Percentiles rank a stretch among this genome's conserved stretches.
Evolutionary conservation across 257 asterid species (phyloP).

Genomic region (Paulownia fortunei): DNA sequence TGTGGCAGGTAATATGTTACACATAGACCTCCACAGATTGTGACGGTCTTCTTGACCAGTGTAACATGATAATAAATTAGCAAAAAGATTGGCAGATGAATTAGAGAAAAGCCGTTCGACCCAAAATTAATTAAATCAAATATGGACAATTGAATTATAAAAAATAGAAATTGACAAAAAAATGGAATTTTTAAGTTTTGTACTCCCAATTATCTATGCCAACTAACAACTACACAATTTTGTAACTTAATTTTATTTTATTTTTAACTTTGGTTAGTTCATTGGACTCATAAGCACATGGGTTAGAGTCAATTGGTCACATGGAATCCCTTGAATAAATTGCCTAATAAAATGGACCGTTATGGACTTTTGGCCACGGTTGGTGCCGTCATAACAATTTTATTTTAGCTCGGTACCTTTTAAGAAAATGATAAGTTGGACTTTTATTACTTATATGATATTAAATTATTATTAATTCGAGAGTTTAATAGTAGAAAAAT

Average conservation of each 20-base stretch:
- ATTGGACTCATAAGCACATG: constrained; percentile 16
- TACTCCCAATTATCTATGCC: neutral
- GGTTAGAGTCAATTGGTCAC: constrained; percentile 29
- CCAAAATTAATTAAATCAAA: no score
- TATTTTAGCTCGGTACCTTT: neutral
- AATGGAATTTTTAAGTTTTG: neutral
- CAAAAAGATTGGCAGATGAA: no score
- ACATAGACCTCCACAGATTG: neutral
- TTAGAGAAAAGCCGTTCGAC: no score
- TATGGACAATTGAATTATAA: no score
- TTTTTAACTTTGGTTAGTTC: neutral
- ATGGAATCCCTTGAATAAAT: neutral
- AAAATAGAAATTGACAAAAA: neutral
- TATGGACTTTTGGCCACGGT: neutral
- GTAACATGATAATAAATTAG: neutral
- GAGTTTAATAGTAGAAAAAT: no score
- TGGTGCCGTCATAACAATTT: neutral
- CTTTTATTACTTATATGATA: neutral
- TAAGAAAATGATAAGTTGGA: neutral
- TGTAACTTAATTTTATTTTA: neutral
- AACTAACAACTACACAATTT: neutral
- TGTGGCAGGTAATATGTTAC: neutral
- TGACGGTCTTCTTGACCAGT: neutral
- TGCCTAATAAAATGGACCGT: constrained; percentile 25
- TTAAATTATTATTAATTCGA: no score